These are phyloP conservation scores for Sclerotinia borealis DNA, from an alignment of 2,329 filamentous ascomycete species.

Conservation along the genomic window DNA sequence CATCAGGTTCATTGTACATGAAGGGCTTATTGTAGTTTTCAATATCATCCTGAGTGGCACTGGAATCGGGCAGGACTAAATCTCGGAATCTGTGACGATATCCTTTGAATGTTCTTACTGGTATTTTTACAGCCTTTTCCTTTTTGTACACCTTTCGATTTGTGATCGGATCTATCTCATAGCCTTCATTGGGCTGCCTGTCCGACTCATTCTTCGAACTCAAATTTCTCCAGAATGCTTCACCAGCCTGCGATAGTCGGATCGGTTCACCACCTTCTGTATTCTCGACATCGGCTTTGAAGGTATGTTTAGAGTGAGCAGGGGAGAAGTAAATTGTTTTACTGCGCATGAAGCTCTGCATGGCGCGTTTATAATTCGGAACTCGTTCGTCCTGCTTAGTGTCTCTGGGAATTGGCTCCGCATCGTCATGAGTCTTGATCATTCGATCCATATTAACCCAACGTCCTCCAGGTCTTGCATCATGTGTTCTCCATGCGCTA, in stretches of 20 bases:
- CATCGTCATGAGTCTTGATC: conserved; percentile 3
- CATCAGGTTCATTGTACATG: conserved; percentile 36
- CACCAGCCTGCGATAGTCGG: not conserved
- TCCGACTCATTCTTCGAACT: not conserved
- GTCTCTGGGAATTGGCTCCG: conserved; percentile 3
- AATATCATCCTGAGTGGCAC: conserved; percentile 4
- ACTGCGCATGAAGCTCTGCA: conserved; percentile 1
- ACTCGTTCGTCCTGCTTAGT: conserved; percentile 26
- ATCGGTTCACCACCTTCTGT: not conserved
- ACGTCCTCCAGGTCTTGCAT: conserved; percentile 27
- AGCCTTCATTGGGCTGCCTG: conserved; percentile 27
- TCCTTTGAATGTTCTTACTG: conserved; percentile 31
- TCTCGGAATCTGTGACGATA: conserved; percentile 35
- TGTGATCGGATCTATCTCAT: conserved; percentile 53
- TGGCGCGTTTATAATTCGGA: not conserved
- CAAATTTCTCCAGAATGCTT: not conserved
- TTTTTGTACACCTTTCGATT: conserved; percentile 43
- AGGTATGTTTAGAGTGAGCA: not conserved
- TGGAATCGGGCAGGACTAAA: conserved; percentile 23
- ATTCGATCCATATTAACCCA: conserved; percentile 35
- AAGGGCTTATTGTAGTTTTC: conserved; percentile 31
- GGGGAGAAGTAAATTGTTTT: conserved; percentile 1
- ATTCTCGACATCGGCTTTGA: conserved; percentile 5
- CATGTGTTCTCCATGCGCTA: conserved; percentile 36
- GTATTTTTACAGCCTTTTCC: conserved; percentile 14